phyloP scores from a whole-genome alignment of 305 asterid genomes.

The Fraxinus xanthoxyloides region DNA sequence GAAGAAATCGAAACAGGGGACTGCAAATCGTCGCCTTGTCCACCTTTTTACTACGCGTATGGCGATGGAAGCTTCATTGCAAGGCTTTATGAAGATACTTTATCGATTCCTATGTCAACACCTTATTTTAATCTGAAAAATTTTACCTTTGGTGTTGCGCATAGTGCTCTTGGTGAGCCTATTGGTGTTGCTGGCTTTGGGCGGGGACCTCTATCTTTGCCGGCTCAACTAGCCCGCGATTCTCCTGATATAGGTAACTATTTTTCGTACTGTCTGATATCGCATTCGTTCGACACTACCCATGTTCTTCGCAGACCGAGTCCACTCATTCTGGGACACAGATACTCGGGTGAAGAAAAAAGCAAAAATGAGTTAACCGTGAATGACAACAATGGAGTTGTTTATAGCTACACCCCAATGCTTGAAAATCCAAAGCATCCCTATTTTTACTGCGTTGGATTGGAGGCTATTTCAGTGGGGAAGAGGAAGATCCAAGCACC shows the following conservation, averaged over 20 bases:
- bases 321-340: constrained; percentile 71
- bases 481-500: constrained; percentile 49
- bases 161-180: constrained; percentile 78
- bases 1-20: constrained; percentile 65
- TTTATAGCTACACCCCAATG: constrained; percentile 65
- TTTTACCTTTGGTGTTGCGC: constrained; percentile 87
- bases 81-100: constrained; percentile 45
- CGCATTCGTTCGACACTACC: constrained; percentile 53
- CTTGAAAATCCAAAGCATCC: constrained; percentile 68
- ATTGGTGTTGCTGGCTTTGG: constrained; percentile 98
- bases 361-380: constrained; percentile 4
- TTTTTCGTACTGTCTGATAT: constrained; percentile 77
- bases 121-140: constrained; percentile 43
- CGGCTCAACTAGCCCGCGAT: constrained; percentile 62
- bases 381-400: constrained; percentile 16
- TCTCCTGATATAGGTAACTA: constrained; percentile 74
- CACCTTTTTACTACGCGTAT: constrained; percentile 82
- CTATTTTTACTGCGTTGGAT: constrained; percentile 66
- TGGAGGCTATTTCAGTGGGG: constrained; percentile 66
- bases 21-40: constrained; percentile 54
- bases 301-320: constrained; percentile 47
- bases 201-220: constrained; percentile 71
- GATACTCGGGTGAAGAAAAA: constrained; percentile 27
- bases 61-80: constrained; percentile 91
- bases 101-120: constrained; percentile 47